phyloP scores from a whole-genome alignment of 331 rosid genomes.

The Pyracantha coccinea region DNA sequence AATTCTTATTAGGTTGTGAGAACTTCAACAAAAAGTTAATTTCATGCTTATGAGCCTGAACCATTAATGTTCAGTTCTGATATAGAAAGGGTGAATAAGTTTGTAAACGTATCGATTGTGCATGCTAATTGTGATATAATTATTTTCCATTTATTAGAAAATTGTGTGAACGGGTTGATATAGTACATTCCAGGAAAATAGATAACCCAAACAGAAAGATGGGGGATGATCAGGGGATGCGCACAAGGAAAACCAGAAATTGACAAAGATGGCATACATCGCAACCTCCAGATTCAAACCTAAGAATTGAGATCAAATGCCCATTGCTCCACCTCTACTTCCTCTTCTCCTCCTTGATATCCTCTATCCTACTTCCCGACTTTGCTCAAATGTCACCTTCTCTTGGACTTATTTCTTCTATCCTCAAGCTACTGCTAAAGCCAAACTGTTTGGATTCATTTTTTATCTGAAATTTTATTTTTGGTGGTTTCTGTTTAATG shows the following conservation, averaged over 20 bases:
- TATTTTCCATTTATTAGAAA: background rate
- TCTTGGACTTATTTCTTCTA: background rate
- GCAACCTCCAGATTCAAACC: background rate
- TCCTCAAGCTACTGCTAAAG: background rate
- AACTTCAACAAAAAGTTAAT: background rate
- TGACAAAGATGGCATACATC: background rate
- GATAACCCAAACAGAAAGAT: background rate
- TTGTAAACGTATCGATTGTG: background rate
- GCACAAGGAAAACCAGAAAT: background rate
- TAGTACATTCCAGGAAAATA: background rate
- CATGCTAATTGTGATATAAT: background rate
- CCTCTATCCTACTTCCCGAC: background rate
- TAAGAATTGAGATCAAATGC: background rate
- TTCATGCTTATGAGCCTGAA: background rate
- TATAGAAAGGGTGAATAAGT: background rate
- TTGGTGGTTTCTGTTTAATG: background rate
- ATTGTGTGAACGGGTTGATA: background rate
- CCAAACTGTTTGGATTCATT: background rate
- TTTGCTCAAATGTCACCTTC: background rate
- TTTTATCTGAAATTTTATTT: background rate
- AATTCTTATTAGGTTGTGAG: background rate
- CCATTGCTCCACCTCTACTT: background rate
- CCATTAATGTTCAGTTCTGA: background rate
- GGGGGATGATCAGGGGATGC: background rate
- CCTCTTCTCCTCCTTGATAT: background rate